Percentiles rank a stretch among this genome's conserved stretches.
phyloP scores from a whole-genome alignment of 148 eudicot genomes.

The Arctostaphylos glauca region DNA sequence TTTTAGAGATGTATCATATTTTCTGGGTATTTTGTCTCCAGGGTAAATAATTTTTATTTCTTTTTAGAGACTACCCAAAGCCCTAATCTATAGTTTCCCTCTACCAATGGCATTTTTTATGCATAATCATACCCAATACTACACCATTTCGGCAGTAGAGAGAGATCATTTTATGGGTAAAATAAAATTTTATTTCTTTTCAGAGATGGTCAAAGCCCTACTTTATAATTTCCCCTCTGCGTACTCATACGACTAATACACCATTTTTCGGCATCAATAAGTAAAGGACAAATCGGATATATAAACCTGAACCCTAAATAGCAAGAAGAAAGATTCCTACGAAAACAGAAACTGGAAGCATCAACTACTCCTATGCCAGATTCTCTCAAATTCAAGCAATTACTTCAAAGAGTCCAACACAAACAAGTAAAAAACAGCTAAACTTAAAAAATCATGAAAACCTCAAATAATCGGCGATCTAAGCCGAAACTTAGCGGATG shows the following conservation, averaged over 20 bases:
- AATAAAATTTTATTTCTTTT: not conserved
- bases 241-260: not conserved
- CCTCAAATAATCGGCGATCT: not conserved
- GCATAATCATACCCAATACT: not conserved
- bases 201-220: slow-evolving; percentile 1
- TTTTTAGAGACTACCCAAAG: not conserved
- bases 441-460: not conserved
- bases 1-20: not conserved
- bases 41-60: not conserved
- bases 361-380: not conserved
- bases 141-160: no score
- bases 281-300: not conserved
- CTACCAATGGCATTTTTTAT: not conserved
- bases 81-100: not conserved
- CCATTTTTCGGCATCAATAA: not conserved
- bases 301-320: not conserved
- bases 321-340: not conserved
- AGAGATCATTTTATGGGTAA: no score
- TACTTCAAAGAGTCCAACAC: not conserved
- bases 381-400: slow-evolving; percentile 9
- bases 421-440: not conserved
- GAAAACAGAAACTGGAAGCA: not conserved
- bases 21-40: not conserved
- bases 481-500: not conserved
- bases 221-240: not conserved